phyloP scores from a whole-genome alignment of 2,329 filamentous ascomycete genomes.

The Chaetomiaceae sp. region DNA sequence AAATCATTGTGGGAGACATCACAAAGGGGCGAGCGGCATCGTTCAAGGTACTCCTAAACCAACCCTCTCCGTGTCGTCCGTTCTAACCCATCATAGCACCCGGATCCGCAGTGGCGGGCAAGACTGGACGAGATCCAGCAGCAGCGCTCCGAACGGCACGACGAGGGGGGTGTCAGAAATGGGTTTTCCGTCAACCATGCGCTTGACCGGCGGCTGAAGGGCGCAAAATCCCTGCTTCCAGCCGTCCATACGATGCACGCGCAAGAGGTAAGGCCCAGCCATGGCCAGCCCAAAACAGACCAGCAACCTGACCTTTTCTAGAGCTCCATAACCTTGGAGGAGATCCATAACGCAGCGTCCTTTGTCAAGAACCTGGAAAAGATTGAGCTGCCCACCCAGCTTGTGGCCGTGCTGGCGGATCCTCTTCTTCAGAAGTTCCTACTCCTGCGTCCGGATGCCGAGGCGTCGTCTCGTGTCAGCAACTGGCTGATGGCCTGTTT shows the following conservation, averaged over 20 bases:
- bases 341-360: conserved; percentile 65
- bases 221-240: conserved; percentile 54
- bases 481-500: conserved; percentile 57
- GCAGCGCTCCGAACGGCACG: conserved; percentile 43
- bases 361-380: conserved; percentile 71
- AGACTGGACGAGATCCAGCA: conserved; percentile 65
- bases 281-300: not conserved
- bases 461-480: conserved; percentile 48
- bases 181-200: conserved; percentile 63
- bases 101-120: conserved; percentile 70
- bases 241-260: conserved; percentile 70
- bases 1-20: conserved; percentile 73
- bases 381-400: conserved; percentile 76
- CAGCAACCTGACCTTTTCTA: conserved; percentile 30
- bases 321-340: conserved; percentile 66
- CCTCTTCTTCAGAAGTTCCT: conserved; percentile 74
- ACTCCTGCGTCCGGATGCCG: conserved; percentile 55
- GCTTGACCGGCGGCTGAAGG: conserved; percentile 40
- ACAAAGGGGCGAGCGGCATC: conserved; percentile 57
- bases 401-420: conserved; percentile 71
- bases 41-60: conserved; percentile 49
- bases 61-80: not conserved
- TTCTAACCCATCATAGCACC: conserved; percentile 49
- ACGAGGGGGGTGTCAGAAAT: conserved; percentile 41
- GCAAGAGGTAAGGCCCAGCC: conserved; percentile 50